These are phyloP conservation scores for Termitomyces heimii DNA, from an alignment of 768 basidiomycete genomes.

Conservation along the genomic window DNA sequence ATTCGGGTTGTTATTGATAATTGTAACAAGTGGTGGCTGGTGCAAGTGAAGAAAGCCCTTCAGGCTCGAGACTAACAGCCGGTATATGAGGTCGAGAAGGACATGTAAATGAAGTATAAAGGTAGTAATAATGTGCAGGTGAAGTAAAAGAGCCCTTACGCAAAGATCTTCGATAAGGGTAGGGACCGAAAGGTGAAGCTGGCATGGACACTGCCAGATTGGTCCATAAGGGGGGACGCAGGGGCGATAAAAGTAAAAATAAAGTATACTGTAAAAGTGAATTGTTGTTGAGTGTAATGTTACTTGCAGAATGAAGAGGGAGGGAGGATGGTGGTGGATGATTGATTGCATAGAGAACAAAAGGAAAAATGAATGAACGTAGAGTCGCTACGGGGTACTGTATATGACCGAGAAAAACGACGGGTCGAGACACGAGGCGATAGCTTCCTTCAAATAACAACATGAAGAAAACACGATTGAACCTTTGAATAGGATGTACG, in stretches of 20 bases:
- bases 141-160: slow-evolving; percentile 19
- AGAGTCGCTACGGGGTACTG: slow-evolving; percentile 31
- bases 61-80: slow-evolving; percentile 18
- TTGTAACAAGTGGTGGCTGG: slow-evolving; percentile 13
- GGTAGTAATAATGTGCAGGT: slow-evolving; percentile 33
- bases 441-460: slow-evolving; percentile 18
- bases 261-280: slow-evolving; percentile 68
- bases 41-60: slow-evolving; percentile 16
- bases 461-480: slow-evolving; percentile 23
- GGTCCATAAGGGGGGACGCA: slow-evolving; percentile 30
- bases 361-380: slow-evolving; percentile 31
- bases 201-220: slow-evolving; percentile 23
- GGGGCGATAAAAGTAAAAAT: slow-evolving; percentile 72
- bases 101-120: slow-evolving; percentile 24
- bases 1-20: slow-evolving; percentile 16
- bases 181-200: slow-evolving; percentile 27
- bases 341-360: slow-evolving; percentile 53
- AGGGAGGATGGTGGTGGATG: slow-evolving; percentile 43
- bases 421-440: slow-evolving; percentile 20
- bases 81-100: slow-evolving; percentile 15
- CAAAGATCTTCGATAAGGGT: slow-evolving; percentile 9
- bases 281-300: slow-evolving; percentile 43
- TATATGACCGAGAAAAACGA: slow-evolving; percentile 36
- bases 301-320: slow-evolving; percentile 32
- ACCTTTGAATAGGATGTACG: slow-evolving; percentile 40